A percentile compares a stretch with the other conserved stretches of the same genome.
Evolutionary conservation across 768 basidiomycete species (phyloP).

Genomic region (Crucibulum laeve): DNA sequence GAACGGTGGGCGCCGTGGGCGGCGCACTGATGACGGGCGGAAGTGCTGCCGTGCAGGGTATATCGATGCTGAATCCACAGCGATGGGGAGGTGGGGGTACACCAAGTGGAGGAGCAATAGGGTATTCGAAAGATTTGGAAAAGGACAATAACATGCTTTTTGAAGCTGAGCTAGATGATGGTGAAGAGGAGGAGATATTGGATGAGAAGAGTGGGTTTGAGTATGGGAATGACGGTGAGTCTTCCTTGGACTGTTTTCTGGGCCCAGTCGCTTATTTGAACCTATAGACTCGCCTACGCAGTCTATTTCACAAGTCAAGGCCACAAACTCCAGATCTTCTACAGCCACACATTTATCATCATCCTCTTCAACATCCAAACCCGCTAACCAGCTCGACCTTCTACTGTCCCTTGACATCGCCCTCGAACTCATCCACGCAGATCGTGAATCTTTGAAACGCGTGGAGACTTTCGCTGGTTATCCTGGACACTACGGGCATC

Average conservation of each 20-base stretch:
- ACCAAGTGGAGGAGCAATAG: conserved; percentile 12
- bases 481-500: conserved; percentile 81
- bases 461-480: conserved; percentile 88
- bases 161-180: conserved; percentile 37
- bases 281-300: too few relatives aligned
- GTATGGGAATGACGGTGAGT: neutral
- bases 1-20: conserved; percentile 67
- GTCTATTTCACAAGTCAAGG: too few relatives aligned
- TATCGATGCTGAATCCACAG: conserved; percentile 87
- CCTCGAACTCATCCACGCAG: conserved; percentile 88
- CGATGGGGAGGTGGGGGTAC: conserved; percentile 60
- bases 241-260: too few relatives aligned
- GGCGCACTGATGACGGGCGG: conserved; percentile 68
- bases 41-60: conserved; percentile 75
- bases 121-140: conserved; percentile 33
- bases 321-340: neutral
- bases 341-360: neutral
- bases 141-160: conserved; percentile 43
- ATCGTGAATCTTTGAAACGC: conserved; percentile 87
- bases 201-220: neutral
- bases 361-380: neutral
- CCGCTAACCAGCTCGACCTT: conserved; percentile 60
- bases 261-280: too few relatives aligned
- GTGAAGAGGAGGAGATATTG: conserved; percentile 11
- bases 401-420: conserved; percentile 90